phyloP scores from a whole-genome alignment of 805 yeast genomes.

The Candida tibetensis region DNA sequence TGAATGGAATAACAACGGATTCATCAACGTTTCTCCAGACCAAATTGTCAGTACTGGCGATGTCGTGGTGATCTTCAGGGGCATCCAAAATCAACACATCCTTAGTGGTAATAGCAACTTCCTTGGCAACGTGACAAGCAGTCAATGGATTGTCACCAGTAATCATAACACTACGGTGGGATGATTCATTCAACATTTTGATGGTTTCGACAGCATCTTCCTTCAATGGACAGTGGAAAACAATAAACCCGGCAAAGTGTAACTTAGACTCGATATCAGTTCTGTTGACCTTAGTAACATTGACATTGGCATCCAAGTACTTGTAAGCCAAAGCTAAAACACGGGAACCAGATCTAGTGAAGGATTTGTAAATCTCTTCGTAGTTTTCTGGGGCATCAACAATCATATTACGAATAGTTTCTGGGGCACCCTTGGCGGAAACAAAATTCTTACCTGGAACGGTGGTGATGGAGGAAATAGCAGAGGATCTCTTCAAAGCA shows the following conservation, averaged over 20 bases:
- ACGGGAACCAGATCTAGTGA: constrained; percentile 94
- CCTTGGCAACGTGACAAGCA: constrained; percentile 95
- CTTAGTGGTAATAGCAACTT: constrained; percentile 82
- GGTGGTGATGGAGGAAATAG: constrained; percentile 60
- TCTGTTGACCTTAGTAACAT: constrained; percentile 62
- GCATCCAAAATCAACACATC: constrained; percentile 84
- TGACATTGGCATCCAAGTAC: constrained; percentile 50
- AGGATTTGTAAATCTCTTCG: constrained; percentile 82
- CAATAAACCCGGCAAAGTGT: constrained; percentile 86
- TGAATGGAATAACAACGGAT: constrained; percentile 63
- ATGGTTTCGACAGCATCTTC: constrained; percentile 88
- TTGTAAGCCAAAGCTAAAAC: constrained; percentile 94
- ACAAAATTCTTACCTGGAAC: constrained; percentile 54
- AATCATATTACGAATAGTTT: constrained; percentile 81
- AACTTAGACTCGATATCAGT: constrained; percentile 73
- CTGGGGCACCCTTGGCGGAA: constrained; percentile 97
- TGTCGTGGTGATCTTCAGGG: constrained; percentile 65
- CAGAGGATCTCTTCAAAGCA: constrained; percentile 90
- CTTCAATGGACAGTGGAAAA: constrained; percentile 96
- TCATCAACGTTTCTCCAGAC: constrained; percentile 87
- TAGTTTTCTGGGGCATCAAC: constrained; percentile 68
- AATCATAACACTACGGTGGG: constrained; percentile 95
- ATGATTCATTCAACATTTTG: constrained; percentile 88
- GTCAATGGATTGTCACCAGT: constrained; percentile 99
- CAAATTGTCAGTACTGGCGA: constrained; percentile 49